Percentiles rank a stretch among this genome's conserved stretches.
Evolutionary conservation across 2,329 filamentous ascomycete genomes (phyloP).

Genomic region (Rugonectria rugulosa): DNA sequence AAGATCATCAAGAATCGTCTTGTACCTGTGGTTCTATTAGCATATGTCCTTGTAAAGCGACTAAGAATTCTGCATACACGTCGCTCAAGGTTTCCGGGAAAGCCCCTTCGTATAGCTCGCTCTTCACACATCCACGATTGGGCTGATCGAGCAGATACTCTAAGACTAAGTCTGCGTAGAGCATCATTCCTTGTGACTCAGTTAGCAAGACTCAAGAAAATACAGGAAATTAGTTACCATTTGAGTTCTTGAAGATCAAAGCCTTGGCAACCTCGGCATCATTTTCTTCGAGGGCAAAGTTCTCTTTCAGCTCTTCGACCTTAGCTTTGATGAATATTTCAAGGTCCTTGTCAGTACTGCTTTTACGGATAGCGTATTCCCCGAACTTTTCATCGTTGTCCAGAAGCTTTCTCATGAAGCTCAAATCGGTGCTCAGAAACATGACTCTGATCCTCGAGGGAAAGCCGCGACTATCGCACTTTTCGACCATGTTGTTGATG

Average conservation of each 20-base stretch:
- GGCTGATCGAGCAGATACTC: slow-evolving; percentile 37
- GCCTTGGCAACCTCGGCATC: not conserved
- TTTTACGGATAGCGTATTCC: not conserved
- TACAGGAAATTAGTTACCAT: no score
- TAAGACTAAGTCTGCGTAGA: slow-evolving; percentile 43
- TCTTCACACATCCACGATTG: slow-evolving; percentile 6
- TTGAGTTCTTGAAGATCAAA: not conserved
- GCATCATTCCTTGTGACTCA: slow-evolving; percentile 40
- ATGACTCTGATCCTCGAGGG: slow-evolving; percentile 7
- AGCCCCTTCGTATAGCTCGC: slow-evolving; percentile 9
- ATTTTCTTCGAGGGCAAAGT: not conserved
- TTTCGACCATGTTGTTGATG: slow-evolving; percentile 13
- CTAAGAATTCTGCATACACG: no score
- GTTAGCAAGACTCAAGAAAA: not conserved
- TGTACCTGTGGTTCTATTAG: slow-evolving; percentile 36
- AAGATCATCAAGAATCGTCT: slow-evolving; percentile 32
- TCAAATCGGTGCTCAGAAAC: not conserved
- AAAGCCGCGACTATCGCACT: not conserved
- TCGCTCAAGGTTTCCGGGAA: not conserved
- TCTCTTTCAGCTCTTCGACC: not conserved
- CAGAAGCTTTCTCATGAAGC: not conserved
- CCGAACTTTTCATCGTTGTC: not conserved
- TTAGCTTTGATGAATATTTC: slow-evolving; percentile 1
- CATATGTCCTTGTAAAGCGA: no score
- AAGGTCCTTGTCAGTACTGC: slow-evolving; percentile 1